A percentile compares a stretch with the other conserved stretches of the same genome.
These are phyloP conservation scores for Elsinoe perseae DNA, from an alignment of 2,329 filamentous ascomycete genomes.

Conservation along the genomic window DNA sequence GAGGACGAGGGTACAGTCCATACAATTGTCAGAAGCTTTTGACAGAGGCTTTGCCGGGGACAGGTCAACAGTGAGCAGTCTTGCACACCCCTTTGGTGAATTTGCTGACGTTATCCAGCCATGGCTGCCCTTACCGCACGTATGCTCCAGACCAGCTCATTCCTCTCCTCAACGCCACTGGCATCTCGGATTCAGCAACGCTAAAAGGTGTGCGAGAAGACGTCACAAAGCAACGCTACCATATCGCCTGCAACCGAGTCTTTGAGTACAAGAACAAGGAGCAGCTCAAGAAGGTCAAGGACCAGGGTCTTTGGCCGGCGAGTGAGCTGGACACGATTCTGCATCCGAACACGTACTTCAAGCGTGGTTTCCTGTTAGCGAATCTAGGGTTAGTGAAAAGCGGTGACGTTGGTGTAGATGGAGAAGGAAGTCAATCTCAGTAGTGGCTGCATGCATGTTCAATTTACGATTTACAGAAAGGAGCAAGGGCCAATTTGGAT, in stretches of 20 bases:
- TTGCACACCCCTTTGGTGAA: not conserved
- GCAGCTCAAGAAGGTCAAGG: slow-evolving; percentile 45
- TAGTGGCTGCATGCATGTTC: not conserved
- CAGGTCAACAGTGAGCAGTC: slow-evolving; percentile 56
- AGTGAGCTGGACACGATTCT: slow-evolving; percentile 88
- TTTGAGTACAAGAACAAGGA: slow-evolving; percentile 78
- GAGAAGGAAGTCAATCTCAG: slow-evolving; percentile 14
- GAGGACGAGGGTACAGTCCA: slow-evolving; percentile 79
- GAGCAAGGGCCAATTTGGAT: not conserved
- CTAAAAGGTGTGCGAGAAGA: slow-evolving; percentile 79
- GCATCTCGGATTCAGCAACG: slow-evolving; percentile 69
- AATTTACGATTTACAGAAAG: not conserved
- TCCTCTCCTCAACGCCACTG: slow-evolving; percentile 65
- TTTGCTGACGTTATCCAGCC: slow-evolving; percentile 30
- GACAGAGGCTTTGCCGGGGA: slow-evolving; percentile 76
- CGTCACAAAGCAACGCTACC: slow-evolving; percentile 78
- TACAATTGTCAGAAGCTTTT: slow-evolving; percentile 94
- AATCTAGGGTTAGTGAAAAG: slow-evolving; percentile 52
- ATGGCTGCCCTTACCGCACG: slow-evolving; percentile 95
- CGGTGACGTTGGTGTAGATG: slow-evolving; percentile 32
- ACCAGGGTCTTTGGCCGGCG: slow-evolving; percentile 42
- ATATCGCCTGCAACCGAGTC: slow-evolving; percentile 93
- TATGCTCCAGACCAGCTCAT: slow-evolving; percentile 83
- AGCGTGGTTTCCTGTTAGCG: slow-evolving; percentile 83
- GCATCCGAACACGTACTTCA: slow-evolving; percentile 97